Percentiles rank a stretch among this genome's conserved stretches.
Evolutionary conservation across 306 rosid genomes (phyloP).

Genomic region (Lotus japonicus): DNA sequence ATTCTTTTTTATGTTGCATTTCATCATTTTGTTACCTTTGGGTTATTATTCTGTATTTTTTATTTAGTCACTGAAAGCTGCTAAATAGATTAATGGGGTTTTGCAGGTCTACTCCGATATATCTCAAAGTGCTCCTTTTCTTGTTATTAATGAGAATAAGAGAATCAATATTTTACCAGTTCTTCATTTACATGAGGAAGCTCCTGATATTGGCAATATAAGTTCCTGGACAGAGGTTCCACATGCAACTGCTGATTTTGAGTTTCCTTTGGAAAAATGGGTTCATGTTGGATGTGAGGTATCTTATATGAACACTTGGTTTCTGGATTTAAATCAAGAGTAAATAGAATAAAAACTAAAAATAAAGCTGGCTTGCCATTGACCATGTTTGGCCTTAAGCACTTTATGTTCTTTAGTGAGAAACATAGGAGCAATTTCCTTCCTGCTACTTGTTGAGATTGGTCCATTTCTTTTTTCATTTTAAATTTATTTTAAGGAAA

Average conservation of each 20-base stretch:
- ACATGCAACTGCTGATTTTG: slow-evolving; percentile 39
- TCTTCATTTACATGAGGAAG: slow-evolving; percentile 42
- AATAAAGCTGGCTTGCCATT: neutral
- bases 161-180: slow-evolving; percentile 50
- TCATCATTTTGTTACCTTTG: neutral
- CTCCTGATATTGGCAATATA: slow-evolving; percentile 34
- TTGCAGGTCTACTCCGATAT: slow-evolving; percentile 52
- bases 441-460: neutral
- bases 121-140: slow-evolving; percentile 51
- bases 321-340: neutral
- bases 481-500: neutral
- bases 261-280: slow-evolving; percentile 75
- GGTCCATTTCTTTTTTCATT: neutral
- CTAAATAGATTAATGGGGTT: slow-evolving; percentile 1
- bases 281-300: slow-evolving; percentile 92
- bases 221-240: slow-evolving; percentile 42
- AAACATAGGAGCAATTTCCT: slow-evolving; percentile 1
- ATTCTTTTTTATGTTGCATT: neutral
- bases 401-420: neutral
- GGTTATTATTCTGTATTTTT: neutral
- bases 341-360: neutral
- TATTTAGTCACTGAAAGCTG: slow-evolving; percentile 6
- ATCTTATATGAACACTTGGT: slow-evolving; percentile 16
- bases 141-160: slow-evolving; percentile 44
- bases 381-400: neutral